Base-by-base conservation (phyloP, 2,329 filamentous ascomycete species). In the Paracamarosporium sp. region DNA sequence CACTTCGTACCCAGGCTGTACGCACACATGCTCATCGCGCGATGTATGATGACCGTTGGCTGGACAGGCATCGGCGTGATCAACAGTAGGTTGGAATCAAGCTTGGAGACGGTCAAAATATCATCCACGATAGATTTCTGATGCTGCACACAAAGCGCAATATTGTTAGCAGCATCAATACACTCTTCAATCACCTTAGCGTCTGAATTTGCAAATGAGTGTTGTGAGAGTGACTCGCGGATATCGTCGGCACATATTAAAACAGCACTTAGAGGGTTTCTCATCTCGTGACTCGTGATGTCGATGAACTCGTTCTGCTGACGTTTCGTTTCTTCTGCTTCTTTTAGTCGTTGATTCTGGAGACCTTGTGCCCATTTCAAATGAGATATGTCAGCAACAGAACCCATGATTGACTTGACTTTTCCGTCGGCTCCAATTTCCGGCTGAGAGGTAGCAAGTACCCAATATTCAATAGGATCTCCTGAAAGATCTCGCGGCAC, bases 391-490 rank as follows among this genome's bases (percentile, higher is more conserved):
- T 75, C 71, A 7, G 69, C 65, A 1, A 73, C 65, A 7, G 64
- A 68, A 8, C 71, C 71, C 65, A 74, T 73, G 20, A 75, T 62
- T 13, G 65, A 69, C 20, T 68, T 50, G 0, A 76, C 44, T 25
- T 70, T 56, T 12, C 71, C 70, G 20, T 70, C 60, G 1, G 62
- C 52, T 3, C 61, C 66, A 15, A 74, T 27, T 38, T 75, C 69
- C 11, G 70, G 68, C 30, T 66, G 63, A n/a, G 66, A 68, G 17
- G 63, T 68, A 35, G 67, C 73, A 33, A 82, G 57, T 0, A 81
- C 77, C 80, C 80, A 82, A 31, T 76, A 78, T 4, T 81, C 78
- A 15, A 82, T 80, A 1, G 65, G 58, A 25, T 80, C 72, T 4
- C 75, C 78, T 17, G 74, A 65, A 4, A 77, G 61, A 52, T 76